phyloP scores from a whole-genome alignment of 73 alveolate species.

The Durusdinium trenchii region DNA sequence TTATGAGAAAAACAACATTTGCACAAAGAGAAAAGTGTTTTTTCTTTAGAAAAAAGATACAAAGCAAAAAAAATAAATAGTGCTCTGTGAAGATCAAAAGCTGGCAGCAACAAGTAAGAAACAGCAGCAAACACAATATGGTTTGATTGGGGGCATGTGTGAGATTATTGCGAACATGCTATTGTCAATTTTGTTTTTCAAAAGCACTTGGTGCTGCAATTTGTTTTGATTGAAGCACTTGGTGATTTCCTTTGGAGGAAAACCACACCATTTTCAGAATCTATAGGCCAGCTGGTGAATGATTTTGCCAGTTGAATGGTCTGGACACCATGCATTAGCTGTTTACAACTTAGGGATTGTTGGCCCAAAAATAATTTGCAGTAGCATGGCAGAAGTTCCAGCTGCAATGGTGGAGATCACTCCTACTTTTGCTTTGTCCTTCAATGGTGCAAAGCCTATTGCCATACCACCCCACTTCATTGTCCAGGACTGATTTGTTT shows the following conservation, averaged over 20 bases:
- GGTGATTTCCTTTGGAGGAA: neutral
- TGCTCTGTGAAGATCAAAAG: no score
- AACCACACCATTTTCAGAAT: neutral
- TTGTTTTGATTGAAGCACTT: neutral
- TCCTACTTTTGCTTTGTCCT: neutral
- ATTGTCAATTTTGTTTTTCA: neutral
- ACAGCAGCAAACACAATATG: neutral
- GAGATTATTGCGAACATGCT: neutral
- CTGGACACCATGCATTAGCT: no score
- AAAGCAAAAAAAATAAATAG: no score
- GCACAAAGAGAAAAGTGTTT: neutral
- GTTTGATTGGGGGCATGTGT: neutral
- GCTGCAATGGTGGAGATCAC: neutral
- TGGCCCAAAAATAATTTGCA: neutral
- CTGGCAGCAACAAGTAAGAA: neutral
- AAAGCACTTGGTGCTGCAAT: neutral
- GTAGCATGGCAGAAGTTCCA: neutral
- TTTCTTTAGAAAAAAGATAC: neutral
- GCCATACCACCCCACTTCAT: neutral
- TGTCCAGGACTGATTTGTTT: neutral
- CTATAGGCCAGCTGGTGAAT: neutral
- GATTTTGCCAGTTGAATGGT: neutral
- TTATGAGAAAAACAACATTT: no score
- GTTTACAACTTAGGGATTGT: neutral
- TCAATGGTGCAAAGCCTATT: neutral